Base-by-base conservation (phyloP, 768 basidiomycete species). In the Tulasnella sp. region DNA sequence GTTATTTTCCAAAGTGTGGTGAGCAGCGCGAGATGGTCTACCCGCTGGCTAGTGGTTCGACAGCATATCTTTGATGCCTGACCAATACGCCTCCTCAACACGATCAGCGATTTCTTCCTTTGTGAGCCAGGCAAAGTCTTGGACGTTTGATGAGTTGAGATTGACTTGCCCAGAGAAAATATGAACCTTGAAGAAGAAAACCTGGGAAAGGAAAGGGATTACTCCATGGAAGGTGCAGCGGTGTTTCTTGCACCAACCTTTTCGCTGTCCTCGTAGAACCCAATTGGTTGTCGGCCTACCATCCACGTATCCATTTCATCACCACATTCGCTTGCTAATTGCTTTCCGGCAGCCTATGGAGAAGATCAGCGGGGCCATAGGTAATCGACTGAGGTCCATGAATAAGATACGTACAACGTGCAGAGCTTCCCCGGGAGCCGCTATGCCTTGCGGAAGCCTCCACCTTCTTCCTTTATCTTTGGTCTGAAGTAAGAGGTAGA, bases 121-220 rank as follows among this genome's bases (percentile, higher is more conserved):
- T 49, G 90, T 94, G 59, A 97, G 73, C 93, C 93, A 98, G 6
- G 89, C 92, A 71, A 87, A 93, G 64, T 87, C 86, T 49, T 73
- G 71, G 59, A 85, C 72, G 19, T 70, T 67, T 61, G 69, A 63
- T n/a, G 73, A 66, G 31, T 77, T 67, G 15, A 83, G 80, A 17
- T 72, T 73, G 31, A 83, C 84, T 68, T 92, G 86, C 15, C 94
- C 94, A 2, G 88, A 82, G 65, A 97, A 76, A 52, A 97, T 87
- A 66, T 96, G 92, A 17, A 81, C 88, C 67, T 96, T 96, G 74
- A 86, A 86, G 74, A 96, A 88, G 73, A 98, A 99, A 17, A 86
- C 76, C 92, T 96, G 64, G 0, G 37, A 23, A 41, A n/a, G n/a
- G 40, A 12, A 21, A 27, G 4, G 21, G 32, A 32, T 32, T 19